Base-by-base conservation (phyloP, 108 stramenopile species). In the Epipyxis sp. region DNA sequence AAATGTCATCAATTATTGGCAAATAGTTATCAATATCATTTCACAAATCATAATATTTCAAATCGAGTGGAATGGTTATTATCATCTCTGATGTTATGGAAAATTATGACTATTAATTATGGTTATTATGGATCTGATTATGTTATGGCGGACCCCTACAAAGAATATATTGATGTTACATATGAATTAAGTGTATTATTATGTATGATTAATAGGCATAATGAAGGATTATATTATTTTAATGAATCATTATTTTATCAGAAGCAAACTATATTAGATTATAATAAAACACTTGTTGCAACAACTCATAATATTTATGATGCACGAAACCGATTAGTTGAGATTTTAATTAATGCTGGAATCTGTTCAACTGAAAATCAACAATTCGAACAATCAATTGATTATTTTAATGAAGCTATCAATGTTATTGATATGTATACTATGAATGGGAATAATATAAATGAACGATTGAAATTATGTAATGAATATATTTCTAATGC, bases 91-190 rank as follows among this genome's bases (percentile, higher is more conserved):
- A 6, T 13, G 20, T 50, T 50, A 20, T 50, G 46, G 46, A 50
- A 13, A 13, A 50, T 20, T 20, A 50, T 50, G 46, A 6, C 6
- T 13, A 6, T 13, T 13, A 6, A 20, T 20, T 13, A 3, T 65
- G 34, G 35, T 25, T 65, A 65, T 25, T 13, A 3, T 37, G 61
- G 61, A 3, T 32, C 13, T 29, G 61, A 65, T 37, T 65, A 65
- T 65, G 61, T 65, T 3, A 13, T 32, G 25, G 61, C 61, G 6
- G 61, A 65, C 6, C 61, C 61, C 6, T 6, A 13, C 13, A 65
- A 65, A 65, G 61, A 65, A 25, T 65, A 65, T 65, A 37, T 65
- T 25, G 61, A 65, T 65, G 27, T 65, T 20, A 20, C 54, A 25
- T 20, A 20, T 16, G 20, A 57, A 20, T 25, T 57, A 25, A 25